Conservation (phyloP, 2,329 filamentous ascomycete genomes). For the Paramyrothecium roridum region DNA sequence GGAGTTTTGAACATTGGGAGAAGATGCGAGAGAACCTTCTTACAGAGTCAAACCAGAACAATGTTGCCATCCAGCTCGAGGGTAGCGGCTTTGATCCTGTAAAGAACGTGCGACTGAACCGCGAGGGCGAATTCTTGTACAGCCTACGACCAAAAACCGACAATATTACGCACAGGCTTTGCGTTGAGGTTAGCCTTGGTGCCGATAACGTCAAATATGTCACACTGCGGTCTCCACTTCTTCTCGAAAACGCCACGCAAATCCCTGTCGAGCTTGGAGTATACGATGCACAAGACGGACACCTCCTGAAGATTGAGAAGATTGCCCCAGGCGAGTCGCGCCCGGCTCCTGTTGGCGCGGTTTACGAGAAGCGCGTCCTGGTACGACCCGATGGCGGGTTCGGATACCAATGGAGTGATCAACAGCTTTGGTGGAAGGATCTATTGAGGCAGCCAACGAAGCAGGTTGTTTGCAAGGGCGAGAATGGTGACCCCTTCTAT, state of each 20-base stretch:
- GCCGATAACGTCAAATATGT: conserved; percentile 97
- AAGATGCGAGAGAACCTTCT: conserved; percentile 92
- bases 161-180: conserved; percentile 78
- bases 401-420: conserved; percentile 91
- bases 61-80: conserved; percentile 81
- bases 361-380: conserved; percentile 83
- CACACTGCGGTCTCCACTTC: conserved; percentile 84
- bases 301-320: conserved; percentile 96
- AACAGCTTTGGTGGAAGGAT: conserved; percentile 90
- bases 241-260: conserved; percentile 95
- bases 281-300: conserved; percentile 80
- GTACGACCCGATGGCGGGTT: conserved; percentile 93
- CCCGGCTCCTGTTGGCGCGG: conserved; percentile 88
- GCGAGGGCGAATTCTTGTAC: conserved; percentile 93
- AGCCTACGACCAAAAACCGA: conserved; percentile 85
- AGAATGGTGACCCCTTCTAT: conserved; percentile 87
- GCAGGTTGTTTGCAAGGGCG: conserved; percentile 84
- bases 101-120: conserved; percentile 81
- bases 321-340: conserved; percentile 87
- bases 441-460: conserved; percentile 79
- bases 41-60: conserved; percentile 74
- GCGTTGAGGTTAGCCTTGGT: conserved; percentile 90
- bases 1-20: conserved; percentile 96
- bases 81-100: conserved; percentile 92
- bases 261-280: conserved; percentile 93